Conservation (phyloP, 176 grass and related monocot genomes). For the Hordeum marinum region DNA sequence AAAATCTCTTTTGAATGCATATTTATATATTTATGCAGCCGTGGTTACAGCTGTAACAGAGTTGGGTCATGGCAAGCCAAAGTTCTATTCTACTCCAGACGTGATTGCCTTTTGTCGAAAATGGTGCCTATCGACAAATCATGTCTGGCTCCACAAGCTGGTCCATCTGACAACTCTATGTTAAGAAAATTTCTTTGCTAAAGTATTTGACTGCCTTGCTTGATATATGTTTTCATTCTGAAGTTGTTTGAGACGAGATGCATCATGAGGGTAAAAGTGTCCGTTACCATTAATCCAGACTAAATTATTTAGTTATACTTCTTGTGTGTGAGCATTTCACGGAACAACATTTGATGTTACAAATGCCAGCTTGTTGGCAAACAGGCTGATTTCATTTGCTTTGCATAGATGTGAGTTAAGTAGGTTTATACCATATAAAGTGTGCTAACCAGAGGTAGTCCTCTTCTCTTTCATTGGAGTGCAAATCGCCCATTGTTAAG, state of each 20-base stretch:
- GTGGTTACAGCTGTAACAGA: constrained; percentile 86
- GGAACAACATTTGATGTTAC: neutral
- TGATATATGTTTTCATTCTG: neutral
- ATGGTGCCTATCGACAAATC: constrained; percentile 84
- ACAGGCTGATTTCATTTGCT: too few species aligned
- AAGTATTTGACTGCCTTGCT: neutral
- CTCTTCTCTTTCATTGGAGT: too few species aligned
- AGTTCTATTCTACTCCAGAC: constrained; percentile 88
- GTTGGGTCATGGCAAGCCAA: constrained; percentile 82
- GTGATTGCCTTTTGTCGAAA: constrained; percentile 82
- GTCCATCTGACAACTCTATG: neutral
- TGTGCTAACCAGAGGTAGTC: too few species aligned
- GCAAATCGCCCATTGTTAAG: too few species aligned
- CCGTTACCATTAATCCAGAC: neutral
- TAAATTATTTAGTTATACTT: neutral
- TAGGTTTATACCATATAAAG: too few species aligned
- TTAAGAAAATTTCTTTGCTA: neutral
- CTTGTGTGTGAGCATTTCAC: neutral
- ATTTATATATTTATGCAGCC: constrained; percentile 41
- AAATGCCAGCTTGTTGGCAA: neutral
- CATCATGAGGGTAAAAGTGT: constrained; percentile 1
- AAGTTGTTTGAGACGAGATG: neutral
- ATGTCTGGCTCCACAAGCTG: constrained; percentile 95
- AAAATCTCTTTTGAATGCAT: neutral
- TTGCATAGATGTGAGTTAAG: too few species aligned